Evolutionary conservation across 345 rosid genomes (phyloP), one percentile per base, ranked within the genome.

Genomic region (Anacardium occidentale): DNA sequence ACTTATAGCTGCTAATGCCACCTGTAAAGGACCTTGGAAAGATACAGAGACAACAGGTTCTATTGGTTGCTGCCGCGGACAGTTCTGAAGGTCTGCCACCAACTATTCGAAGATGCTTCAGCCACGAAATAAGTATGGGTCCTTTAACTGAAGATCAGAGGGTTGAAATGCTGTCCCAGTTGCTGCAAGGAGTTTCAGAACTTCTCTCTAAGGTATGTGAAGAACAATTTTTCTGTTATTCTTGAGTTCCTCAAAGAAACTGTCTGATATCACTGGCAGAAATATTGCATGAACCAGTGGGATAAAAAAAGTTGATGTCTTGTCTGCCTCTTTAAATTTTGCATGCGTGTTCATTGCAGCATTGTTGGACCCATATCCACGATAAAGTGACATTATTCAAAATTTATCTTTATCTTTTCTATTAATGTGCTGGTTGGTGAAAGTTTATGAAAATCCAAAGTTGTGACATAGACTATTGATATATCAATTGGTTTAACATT

Each of bases 31-130:
- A 80, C 76, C 29, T 50, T 72, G 80, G 77, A 74, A 82, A 78
- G 66, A 75, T 65, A 73, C 69, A 66, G 69, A 72, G 75, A 80
- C 84, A 74, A 74, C 90, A 83, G 82, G 92, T 92, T 79, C 83
- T 92, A 37, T 75, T 95, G 71, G 87, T 95, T 75, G 98, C 94
- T 56, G 84, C 96, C 75, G 89, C 96, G 72, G 97, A 95, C 66
- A 85, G 85, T 74, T 77, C 92, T 68, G 98, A 92, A 81, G 98
- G 98, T 68, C 83, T 95, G 61, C 89, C 96, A 62, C 90, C 96
- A 72, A 76, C 85, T 68, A 83, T 95, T 68, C 83, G 98, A 77
- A 94, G 98, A 78, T 95, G 99, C 88, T 92, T 95, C 83, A 92
- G 96, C 86, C 98, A 95, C 74, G 98, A 91, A 79, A 81, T 94